phyloP scores from a whole-genome alignment of 73 alveolate genomes.

The Symbiodinium pilosum region DNA sequence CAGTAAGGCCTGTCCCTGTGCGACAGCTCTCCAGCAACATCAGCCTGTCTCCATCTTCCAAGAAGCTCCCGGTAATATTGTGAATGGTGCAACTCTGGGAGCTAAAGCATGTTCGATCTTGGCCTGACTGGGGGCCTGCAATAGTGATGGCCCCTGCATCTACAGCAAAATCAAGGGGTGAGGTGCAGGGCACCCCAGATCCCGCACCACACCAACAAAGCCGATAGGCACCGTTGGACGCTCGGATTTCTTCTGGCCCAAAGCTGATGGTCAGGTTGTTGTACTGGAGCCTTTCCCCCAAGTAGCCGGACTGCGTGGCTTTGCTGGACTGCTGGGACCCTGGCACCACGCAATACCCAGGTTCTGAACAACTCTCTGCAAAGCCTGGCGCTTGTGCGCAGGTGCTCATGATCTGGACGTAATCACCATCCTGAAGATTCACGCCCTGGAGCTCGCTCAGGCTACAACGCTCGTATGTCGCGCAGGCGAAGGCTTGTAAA shows the following conservation, averaged over 20 bases:
- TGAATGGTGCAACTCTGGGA: constrained; percentile 4
- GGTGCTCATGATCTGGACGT: constrained; percentile 12
- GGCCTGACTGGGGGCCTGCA: background rate
- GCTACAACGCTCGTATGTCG: background rate
- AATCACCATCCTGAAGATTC: background rate
- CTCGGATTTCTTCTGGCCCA: background rate
- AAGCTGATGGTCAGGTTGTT: constrained; percentile 6
- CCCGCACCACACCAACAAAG: constrained; percentile 2
- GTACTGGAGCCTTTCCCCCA: background rate
- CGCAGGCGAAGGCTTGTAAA: background rate
- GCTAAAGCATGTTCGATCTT: background rate
- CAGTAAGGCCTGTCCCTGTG: background rate
- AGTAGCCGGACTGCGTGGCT: background rate
- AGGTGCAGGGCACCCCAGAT: background rate
- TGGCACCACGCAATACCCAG: background rate
- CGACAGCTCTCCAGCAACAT: constrained; percentile 4
- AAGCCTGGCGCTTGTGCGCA: background rate
- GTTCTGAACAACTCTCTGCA: background rate
- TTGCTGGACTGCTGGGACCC: constrained; percentile 1
- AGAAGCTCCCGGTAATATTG: constrained; percentile 1
- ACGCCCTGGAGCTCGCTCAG: constrained; percentile 18
- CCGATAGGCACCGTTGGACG: background rate
- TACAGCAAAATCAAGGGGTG: background rate
- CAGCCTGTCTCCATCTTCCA: constrained; percentile 9
- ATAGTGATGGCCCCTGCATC: background rate